phyloP scores from a whole-genome alignment of 1,139 yeast genomes.

The Casaregolazyma lundiana region DNA sequence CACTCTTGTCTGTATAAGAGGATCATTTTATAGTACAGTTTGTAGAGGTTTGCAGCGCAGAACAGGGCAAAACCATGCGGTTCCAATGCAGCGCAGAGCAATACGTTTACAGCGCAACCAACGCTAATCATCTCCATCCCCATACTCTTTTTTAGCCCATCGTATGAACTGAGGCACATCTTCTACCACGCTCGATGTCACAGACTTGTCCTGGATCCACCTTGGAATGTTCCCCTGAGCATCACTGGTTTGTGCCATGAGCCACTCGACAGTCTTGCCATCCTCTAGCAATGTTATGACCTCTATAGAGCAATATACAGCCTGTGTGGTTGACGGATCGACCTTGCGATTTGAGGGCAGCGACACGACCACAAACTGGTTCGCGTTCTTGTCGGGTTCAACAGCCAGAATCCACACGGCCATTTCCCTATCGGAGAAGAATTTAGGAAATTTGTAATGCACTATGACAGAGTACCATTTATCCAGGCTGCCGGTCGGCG shows the following conservation, averaged over 20 bases:
- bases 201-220: constrained; percentile 54
- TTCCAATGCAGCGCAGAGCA: no score
- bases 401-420: constrained; percentile 51
- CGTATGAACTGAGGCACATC: constrained; percentile 62
- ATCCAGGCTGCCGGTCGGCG: constrained; percentile 20
- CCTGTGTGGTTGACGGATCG: constrained; percentile 27
- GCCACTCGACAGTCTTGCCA: constrained; percentile 49
- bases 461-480: constrained; percentile 33
- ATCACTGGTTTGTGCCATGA: constrained; percentile 58
- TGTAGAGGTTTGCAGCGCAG: no score
- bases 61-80: no score
- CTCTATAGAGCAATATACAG: constrained; percentile 56
- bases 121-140: constrained; percentile 3
- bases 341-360: constrained; percentile 38
- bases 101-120: no score
- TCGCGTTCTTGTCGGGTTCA: constrained; percentile 30
- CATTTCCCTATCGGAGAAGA: constrained; percentile 50
- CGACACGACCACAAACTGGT: constrained; percentile 49
- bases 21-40: no score
- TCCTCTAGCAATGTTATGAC: constrained; percentile 40
- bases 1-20: no score
- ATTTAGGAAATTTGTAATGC: constrained; percentile 48
- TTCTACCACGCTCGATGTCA: constrained; percentile 55
- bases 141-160: constrained; percentile 36
- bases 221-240: constrained; percentile 66